These are phyloP conservation scores for Hygrophoropsis aurantiaca DNA, from an alignment of 768 basidiomycete species.

Conservation along the genomic window DNA sequence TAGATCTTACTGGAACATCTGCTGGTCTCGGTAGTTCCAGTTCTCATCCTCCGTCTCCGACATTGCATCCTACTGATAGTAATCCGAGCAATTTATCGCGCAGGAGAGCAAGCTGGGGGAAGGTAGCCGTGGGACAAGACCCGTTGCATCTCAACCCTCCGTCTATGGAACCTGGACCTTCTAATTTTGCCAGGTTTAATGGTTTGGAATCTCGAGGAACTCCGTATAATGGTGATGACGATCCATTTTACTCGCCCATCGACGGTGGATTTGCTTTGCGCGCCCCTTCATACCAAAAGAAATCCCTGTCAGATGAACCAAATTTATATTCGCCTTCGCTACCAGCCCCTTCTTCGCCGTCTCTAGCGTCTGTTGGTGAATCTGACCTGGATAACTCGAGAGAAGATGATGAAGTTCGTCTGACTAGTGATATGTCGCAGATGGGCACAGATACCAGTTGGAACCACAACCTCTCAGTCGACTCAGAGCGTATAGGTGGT, in stretches of 20 bases:
- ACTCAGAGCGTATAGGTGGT: conserved; percentile 50
- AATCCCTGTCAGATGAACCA: conserved; percentile 16
- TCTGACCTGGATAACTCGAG: conserved; percentile 40
- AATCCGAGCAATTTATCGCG: conserved; percentile 37
- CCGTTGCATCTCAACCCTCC: conserved; percentile 41
- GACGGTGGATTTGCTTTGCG: conserved; percentile 38
- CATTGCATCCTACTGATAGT: conserved; percentile 36
- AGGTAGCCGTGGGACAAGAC: conserved; percentile 45
- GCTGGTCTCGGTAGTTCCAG: conserved; percentile 36
- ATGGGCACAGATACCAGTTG: conserved; percentile 28
- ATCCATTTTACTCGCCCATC: conserved; percentile 49
- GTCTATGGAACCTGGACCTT: conserved; percentile 20
- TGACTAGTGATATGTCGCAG: conserved; percentile 54
- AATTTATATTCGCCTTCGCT: conserved; percentile 43
- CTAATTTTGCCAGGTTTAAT: conserved; percentile 20
- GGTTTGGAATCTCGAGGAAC: conserved; percentile 19
- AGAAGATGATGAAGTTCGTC: conserved; percentile 59
- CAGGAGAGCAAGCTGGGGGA: conserved; percentile 60
- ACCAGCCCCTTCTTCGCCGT: conserved; percentile 50
- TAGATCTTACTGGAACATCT: conserved; percentile 51
- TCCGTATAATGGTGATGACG: conserved; percentile 33
- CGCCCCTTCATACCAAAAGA: conserved; percentile 26
- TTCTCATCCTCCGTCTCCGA: conserved; percentile 54
- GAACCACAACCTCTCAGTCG: conserved; percentile 27
- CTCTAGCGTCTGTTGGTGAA: conserved; percentile 40